Percentiles rank a stretch among this genome's conserved stretches.
Evolutionary conservation across 805 yeast species (phyloP).

Genomic region (Tetrapisispora namnaoensis): DNA sequence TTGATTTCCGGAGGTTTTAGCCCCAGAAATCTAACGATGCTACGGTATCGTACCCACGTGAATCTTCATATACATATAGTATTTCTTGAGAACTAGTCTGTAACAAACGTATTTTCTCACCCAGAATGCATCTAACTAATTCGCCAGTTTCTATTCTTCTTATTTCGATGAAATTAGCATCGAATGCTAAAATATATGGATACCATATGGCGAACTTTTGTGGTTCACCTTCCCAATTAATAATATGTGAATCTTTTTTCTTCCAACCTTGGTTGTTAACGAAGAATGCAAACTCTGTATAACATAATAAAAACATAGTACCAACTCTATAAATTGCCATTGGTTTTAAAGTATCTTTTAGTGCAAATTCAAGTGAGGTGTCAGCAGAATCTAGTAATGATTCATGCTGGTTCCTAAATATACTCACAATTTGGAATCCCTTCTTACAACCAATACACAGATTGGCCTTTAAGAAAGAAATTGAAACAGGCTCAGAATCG

Average conservation of each 20-base stretch:
- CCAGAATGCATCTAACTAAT: conserved; percentile 76
- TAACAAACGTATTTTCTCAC: conserved; percentile 81
- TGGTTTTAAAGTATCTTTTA: conserved; percentile 65
- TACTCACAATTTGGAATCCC: conserved; percentile 90
- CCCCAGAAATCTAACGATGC: conserved; percentile 89
- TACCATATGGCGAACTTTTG: conserved; percentile 87
- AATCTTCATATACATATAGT: conserved; percentile 83
- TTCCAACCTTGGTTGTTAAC: conserved; percentile 96
- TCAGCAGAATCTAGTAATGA: conserved; percentile 95
- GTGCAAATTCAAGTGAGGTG: conserved; percentile 87
- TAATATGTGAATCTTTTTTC: conserved; percentile 84
- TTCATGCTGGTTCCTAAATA: conserved; percentile 77
- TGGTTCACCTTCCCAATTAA: conserved; percentile 95
- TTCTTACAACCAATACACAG: conserved; percentile 92
- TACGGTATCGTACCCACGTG: conserved; percentile 82
- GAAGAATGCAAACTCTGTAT: conserved; percentile 88
- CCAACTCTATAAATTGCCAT: conserved; percentile 86
- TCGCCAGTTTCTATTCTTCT: conserved; percentile 85
- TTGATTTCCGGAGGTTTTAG: conserved; percentile 7
- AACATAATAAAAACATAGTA: conserved; percentile 77
- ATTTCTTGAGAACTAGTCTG: conserved; percentile 92
- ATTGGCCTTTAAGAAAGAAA: conserved; percentile 80
- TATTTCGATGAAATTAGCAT: conserved; percentile 80
- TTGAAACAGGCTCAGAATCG: conserved; percentile 82
- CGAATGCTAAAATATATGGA: conserved; percentile 88